Conservation (phyloP, 2,329 filamentous ascomycete genomes). For the Emmonsia crescens region DNA sequence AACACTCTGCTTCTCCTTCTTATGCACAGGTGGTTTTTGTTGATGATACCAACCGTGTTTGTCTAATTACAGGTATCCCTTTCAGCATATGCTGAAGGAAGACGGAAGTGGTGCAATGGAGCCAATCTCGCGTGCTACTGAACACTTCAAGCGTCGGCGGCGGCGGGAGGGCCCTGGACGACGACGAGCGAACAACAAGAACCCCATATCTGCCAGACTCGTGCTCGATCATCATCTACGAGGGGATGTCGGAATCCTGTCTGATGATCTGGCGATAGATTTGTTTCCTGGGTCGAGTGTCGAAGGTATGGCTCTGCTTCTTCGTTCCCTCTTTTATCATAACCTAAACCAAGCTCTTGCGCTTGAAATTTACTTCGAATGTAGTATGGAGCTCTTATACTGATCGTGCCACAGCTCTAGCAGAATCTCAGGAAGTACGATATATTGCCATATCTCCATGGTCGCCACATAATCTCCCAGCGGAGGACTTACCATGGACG, state of each 20-base stretch:
- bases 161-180: slow-evolving; percentile 34
- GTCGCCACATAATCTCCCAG: slow-evolving; percentile 30
- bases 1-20: neutral
- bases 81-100: slow-evolving; percentile 4
- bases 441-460: slow-evolving; percentile 39
- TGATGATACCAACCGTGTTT: neutral
- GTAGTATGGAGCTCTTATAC: neutral
- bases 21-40: neutral
- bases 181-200: slow-evolving; percentile 46
- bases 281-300: slow-evolving; percentile 53
- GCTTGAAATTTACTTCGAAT: neutral
- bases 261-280: slow-evolving; percentile 72
- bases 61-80: neutral
- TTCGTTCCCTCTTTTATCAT: neutral
- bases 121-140: slow-evolving; percentile 31
- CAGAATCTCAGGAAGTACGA: slow-evolving; percentile 24
- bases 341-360: neutral
- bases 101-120: slow-evolving; percentile 27
- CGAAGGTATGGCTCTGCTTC: slow-evolving; percentile 35
- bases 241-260: slow-evolving; percentile 75
- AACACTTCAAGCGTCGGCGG: slow-evolving; percentile 42
- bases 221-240: slow-evolving; percentile 76
- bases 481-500: slow-evolving; percentile 64
- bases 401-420: slow-evolving; percentile 6
- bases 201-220: slow-evolving; percentile 66